Evolutionary conservation across 805 yeast genomes (phyloP), one percentile per base, ranked within the genome.

Genomic region (Candida coquimbonensis): DNA sequence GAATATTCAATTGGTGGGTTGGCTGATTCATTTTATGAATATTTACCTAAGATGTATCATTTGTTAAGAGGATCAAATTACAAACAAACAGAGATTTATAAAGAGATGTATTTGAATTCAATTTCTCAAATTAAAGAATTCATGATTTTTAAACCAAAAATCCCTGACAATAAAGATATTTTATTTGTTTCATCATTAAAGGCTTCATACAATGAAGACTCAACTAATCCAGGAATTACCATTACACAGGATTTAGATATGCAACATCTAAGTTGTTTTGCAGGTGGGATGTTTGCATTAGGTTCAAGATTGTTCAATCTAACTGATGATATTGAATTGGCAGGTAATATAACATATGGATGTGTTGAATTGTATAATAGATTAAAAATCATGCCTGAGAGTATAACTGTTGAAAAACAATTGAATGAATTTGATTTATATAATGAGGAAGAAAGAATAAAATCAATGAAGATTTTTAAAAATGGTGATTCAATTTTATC

Each of bases 221-320:
- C 47, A 2, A 44, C 50, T 9, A 17, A 46, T 2, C 62, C 64
- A 40, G 57, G 63, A 24, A 51, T 64, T 39, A 72, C 69, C 45
- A 67, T 72, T 66, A 62, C 71, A 21, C 79, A 75, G 42, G 58
- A 63, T 19, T 50, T 64, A 39, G 74, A 72, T 47, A 68, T 72
- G 67, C 63, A 72, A 27, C 79, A 75, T 49, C 60, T 75, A 40
- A 57, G 74, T 7, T 79, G 84, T 53, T 75, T 72, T 46, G 62
- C 75, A 5, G 82, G 81, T 14, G 77, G 81, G 3, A 75, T 74
- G 70, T 64, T 73, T 53, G 75, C 75, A 0, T 54, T 77, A 25
- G 77, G 76, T 2, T 64, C 76, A 7, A 69, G 62, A 39, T 45
- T 75, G 2, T 65, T 77, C 17, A 45, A 52, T 34, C 52, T 65